Evolutionary conservation across 2,329 filamentous ascomycete species (phyloP), one percentile per base, ranked within the genome.

Genomic region (Botrytis deweyae): DNA sequence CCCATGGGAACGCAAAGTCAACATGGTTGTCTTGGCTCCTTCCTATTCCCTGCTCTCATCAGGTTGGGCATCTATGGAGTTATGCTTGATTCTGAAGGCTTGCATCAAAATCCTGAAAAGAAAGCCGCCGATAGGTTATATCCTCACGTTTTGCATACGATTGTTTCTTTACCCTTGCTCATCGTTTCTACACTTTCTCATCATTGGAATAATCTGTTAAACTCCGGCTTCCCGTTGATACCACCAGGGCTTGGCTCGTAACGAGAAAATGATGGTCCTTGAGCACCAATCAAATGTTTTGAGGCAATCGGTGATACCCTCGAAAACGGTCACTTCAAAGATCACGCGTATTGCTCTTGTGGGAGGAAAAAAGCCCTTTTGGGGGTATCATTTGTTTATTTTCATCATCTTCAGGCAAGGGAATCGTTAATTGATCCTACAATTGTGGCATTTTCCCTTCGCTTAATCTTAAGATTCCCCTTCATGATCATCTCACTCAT

Each of bases 271-370:
- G 49, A 58, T 68, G 66, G 66, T 42, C 75, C 44, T 40, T 55
- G 44, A 75, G 75, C 74, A 70, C 78, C 78, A 79, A 79, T 80
- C 78, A 76, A 75, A 69, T n/a, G 70, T 74, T 66, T 73, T 79
- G 77, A 78, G 78, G 78, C 78, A 79, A 78, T 76, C 76, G 58
- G 29, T 29, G 42, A 64, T 74, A 20, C 63, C 62, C 72, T 72
- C 44, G 46, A 71, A 61, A 40, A 55, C 33, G 75, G 65, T 63
- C 55, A 61, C 71, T 75, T 67, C 36, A 67, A 67, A 64, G 64
- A 69, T 76, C 75, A 77, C 75, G 76, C 73, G 75, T 73, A 46
- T 72, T 62, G 61, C 68, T 74, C 74, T 74, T 70, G 52, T 68
- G 66, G 49, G 49, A 68, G 49, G 1, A 55, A 58, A 58, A 42